phyloP scores from a whole-genome alignment of 768 basidiomycete species.

The Agaricus blazei region DNA sequence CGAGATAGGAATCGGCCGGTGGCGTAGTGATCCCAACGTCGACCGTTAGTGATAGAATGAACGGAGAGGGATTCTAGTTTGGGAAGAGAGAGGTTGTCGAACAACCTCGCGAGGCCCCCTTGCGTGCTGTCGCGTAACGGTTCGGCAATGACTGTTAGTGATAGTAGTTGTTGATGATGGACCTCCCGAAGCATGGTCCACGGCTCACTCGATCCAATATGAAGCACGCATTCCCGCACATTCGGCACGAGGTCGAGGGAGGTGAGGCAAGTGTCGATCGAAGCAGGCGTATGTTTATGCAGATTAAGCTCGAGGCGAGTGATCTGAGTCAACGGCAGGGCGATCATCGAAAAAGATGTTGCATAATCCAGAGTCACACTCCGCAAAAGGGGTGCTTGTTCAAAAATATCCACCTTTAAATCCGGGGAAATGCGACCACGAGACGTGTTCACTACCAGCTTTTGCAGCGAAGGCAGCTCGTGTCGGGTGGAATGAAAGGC shows the following conservation, averaged over 20 bases:
- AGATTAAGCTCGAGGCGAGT: constrained; percentile 7
- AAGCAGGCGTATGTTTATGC: constrained; percentile 11
- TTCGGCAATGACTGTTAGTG: constrained; percentile 5
- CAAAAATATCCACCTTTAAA: constrained; percentile 8
- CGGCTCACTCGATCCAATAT: constrained; percentile 8
- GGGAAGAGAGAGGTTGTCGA: constrained; percentile 4
- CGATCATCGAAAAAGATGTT: constrained; percentile 9
- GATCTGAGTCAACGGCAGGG: constrained; percentile 6
- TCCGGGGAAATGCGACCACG: constrained; percentile 1
- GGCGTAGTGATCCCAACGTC: constrained; percentile 12
- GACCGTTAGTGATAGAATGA: constrained; percentile 2
- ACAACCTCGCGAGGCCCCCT: constrained; percentile 3
- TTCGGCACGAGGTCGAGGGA: constrained; percentile 5
- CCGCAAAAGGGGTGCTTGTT: constrained; percentile 8
- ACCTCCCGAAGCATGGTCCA: constrained; percentile 6
- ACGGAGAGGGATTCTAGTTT: constrained; percentile 5
- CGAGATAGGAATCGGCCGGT: constrained; percentile 9
- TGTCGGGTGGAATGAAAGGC: constrained; percentile 4
- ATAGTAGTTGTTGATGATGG: constrained; percentile 2
- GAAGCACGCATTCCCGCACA: constrained; percentile 11
- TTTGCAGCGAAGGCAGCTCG: constrained; percentile 9
- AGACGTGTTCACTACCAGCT: constrained; percentile 9
- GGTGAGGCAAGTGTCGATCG: constrained; percentile 9
- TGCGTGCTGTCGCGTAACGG: constrained; percentile 6
- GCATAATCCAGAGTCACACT: constrained; percentile 10